Percentiles rank a stretch among this genome's conserved stretches.
phyloP scores from a whole-genome alignment of 2,329 filamentous ascomycete genomes.

The Trichoderma hamatum region DNA sequence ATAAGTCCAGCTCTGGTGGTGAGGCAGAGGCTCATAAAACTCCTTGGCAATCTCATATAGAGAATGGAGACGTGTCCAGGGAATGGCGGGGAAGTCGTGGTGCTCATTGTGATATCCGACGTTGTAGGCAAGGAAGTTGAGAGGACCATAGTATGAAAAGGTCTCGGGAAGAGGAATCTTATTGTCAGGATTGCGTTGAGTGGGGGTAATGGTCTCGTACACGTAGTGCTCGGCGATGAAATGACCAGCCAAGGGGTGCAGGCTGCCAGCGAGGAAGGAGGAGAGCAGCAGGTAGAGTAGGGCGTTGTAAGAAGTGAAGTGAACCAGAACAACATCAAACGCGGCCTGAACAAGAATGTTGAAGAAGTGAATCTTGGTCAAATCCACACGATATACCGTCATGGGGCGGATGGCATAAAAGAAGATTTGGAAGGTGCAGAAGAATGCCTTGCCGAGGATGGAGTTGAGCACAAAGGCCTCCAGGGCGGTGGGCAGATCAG shows the following conservation, averaged over 20 bases:
- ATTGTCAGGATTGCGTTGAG: constrained; percentile 60
- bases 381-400: constrained; percentile 85
- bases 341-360: constrained; percentile 77
- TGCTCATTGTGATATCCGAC: constrained; percentile 98
- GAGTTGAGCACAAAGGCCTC: constrained; percentile 95
- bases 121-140: constrained; percentile 95
- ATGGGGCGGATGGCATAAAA: constrained; percentile 98
- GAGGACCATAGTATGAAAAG: constrained; percentile 91
- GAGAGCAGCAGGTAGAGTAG: constrained; percentile 84
- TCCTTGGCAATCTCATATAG: constrained; percentile 81
- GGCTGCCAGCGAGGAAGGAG: constrained; percentile 88
- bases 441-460: constrained; percentile 94
- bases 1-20: constrained; percentile 86
- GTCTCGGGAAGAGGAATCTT: constrained; percentile 81
- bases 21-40: constrained; percentile 87
- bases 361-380: constrained; percentile 81
- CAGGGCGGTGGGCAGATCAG: constrained; percentile 87
- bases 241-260: constrained; percentile 94
- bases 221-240: constrained; percentile 99
- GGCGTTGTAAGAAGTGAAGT: constrained; percentile 62
- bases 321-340: constrained; percentile 75
- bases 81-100: constrained; percentile 96
- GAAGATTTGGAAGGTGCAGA: constrained; percentile 98
- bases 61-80: constrained; percentile 83
- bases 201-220: constrained; percentile 64